Conservation (phyloP, 345 rosid genomes). For the Nasturtium officinale region DNA sequence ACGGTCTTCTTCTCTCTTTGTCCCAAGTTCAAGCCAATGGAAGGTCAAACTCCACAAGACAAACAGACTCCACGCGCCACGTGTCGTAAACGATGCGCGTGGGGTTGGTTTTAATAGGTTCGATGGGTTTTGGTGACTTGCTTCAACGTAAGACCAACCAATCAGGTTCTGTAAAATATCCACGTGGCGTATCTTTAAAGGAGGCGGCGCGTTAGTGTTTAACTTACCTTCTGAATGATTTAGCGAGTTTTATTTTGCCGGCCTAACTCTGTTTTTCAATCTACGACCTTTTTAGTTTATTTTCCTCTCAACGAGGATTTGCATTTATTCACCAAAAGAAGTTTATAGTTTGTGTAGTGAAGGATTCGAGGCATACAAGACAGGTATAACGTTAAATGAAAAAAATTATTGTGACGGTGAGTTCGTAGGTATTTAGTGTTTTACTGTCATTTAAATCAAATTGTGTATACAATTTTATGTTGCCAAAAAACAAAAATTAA, state of each 20-base stretch:
- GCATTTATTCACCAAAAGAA: neutral
- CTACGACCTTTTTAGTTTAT: neutral
- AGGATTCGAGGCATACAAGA: no score
- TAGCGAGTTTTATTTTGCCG: neutral
- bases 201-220: conserved; percentile 30
- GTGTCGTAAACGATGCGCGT: neutral
- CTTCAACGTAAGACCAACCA: conserved; percentile 34
- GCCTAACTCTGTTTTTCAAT: neutral
- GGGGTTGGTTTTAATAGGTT: neutral
- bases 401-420: neutral
- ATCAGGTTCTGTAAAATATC: conserved; percentile 2
- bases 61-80: conserved; percentile 32
- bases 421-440: neutral
- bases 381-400: neutral
- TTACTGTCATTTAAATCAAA: neutral
- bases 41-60: conserved; percentile 22
- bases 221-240: conserved; percentile 1
- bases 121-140: conserved; percentile 26
- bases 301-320: neutral
- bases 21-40: conserved; percentile 14
- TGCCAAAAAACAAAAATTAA: no score
- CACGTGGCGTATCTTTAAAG: conserved; percentile 25
- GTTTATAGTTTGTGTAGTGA: neutral
- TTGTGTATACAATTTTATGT: neutral
- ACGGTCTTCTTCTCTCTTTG: conserved; percentile 24